Evolutionary conservation across 805 yeast species (phyloP), one percentile per base, ranked within the genome.

Genomic region (Vanderwaltozyma yarrowii): DNA sequence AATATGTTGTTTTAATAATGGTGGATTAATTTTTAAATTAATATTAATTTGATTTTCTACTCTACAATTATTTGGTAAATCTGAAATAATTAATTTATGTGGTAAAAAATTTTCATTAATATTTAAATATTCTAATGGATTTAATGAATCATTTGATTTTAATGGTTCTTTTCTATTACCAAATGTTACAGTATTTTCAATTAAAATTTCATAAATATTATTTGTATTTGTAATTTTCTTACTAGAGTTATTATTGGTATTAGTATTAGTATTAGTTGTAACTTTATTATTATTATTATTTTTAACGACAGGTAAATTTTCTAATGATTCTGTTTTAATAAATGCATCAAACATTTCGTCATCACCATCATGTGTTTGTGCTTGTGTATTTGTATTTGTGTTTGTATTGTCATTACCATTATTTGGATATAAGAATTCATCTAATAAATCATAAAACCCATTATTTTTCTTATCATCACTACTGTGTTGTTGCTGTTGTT

Each of bases 21-120:
- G 75, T 1, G 96, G 95, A 23, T 77, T 70, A 32, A 89, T 64
- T 8, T 70, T 57, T 16, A 89, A 61, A 32, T 71, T 70, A 31
- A 94, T 65, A 58, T 86, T 88, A 55, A 92, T 85, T 62, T 92
- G 98, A 13, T 96, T 89, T 61, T 89, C 98, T 6, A 89, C 98
- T 46, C 98, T 74, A 11, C 96, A 85, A 47, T 76, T 78, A 5
- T 73, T 63, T 2, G 96, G 96, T 32, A 89, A 66, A 36, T 78
- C 80, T 7, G 67, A 58, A 1, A 89, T 64, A 19, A 62, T 56
- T 37, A 82, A 46, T 38, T 67, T 63, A 54, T 72, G 77, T 4
- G 70, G 69, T 33, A 65, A 40, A 2, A 14, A 8, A 16, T 32
- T 30, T 23, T 38, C 41, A 19, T 19, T 24, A n/a, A 33, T 29